Evolutionary conservation across 2,329 filamentous ascomycete genomes (phyloP), one percentile per base, ranked within the genome.

Genomic region (Septoria linicola): DNA sequence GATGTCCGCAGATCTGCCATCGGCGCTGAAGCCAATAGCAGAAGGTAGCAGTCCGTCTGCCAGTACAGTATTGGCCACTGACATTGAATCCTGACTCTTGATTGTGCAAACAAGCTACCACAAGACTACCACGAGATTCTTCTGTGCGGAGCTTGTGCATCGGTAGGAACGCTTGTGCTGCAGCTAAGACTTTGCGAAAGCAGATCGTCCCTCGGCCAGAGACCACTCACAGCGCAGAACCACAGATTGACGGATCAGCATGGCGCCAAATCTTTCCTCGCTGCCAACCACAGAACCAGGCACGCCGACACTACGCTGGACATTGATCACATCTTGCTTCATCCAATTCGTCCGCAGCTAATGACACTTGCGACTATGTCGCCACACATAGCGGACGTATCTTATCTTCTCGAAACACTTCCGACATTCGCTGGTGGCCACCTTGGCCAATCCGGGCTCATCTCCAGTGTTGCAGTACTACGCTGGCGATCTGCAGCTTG

Each of bases 391-490:
- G 23, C 20, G 21, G 21, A 20, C 44, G 27, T 14, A 17, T 14
- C 40, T 25, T 40, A 11, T 50, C 50, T 40, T 21, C 39, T 32
- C 46, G 49, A 55, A 51, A 54, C 54, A 45, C 47, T 42, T 41
- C 54, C 48, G 57, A 57, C 41, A 54, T 51, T 52, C 44, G 36
- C 34, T 31, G 39, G 32, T 42, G 31, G 32, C 32, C 13, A 21
- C 23, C n/a, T 19, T 31, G 37, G 30, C 56, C 56, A 57, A 59
- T 59, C 23, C 51, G 16, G 31, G 17, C 25, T 37, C 27, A 35
- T 30, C 13, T 44, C 34, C 21, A 27, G 16, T 16, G 32, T 36
- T 19, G 32, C 35, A 34, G 23, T 20, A 11, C 27, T 17, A 11
- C 11, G 16, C 19, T 13, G 36, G 25, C 46, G 46, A 27, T 20